Conservation (phyloP, 1,139 yeast genomes). For the Lodderomyces orthopsilosis region DNA sequence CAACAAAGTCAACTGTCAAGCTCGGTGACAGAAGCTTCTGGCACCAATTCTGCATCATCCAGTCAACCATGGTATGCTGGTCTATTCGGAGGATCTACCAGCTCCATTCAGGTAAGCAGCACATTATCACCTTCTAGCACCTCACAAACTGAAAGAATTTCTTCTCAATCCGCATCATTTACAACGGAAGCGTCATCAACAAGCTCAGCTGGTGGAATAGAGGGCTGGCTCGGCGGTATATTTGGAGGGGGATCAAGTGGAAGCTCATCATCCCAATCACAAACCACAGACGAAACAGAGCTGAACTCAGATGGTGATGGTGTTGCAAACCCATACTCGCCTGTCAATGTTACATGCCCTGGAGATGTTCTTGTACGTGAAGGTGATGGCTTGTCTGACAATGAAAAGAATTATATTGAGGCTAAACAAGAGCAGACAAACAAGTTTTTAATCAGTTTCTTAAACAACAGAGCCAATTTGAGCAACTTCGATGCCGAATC, state of each 20-base stretch:
- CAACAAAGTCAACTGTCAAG: neutral
- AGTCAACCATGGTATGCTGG: conserved; percentile 4
- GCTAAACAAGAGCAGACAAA: conserved; percentile 31
- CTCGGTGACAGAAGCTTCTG: neutral
- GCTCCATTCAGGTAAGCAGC: neutral
- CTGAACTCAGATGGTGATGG: conserved; percentile 8
- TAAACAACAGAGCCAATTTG: conserved; percentile 31
- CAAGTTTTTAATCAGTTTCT: conserved; percentile 29
- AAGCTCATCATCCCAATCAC: conserved; percentile 1
- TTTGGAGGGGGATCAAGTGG: neutral
- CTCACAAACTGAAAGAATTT: neutral
- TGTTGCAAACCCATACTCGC: conserved; percentile 23
- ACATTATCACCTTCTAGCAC: conserved; percentile 2
- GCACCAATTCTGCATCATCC: neutral
- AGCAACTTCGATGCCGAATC: conserved; percentile 31
- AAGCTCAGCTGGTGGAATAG: conserved; percentile 1
- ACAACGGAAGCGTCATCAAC: neutral
- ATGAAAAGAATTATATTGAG: conserved; percentile 25
- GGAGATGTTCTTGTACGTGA: conserved; percentile 21
- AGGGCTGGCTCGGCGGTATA: conserved; percentile 1
- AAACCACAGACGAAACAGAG: conserved; percentile 10
- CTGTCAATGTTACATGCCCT: conserved; percentile 29
- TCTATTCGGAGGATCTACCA: neutral
- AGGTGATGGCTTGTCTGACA: conserved; percentile 24
- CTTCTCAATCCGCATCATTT: neutral